A percentile compares a stretch with the other conserved stretches of the same genome.
Evolutionary conservation across 805 yeast species (phyloP).

Genomic region (Debaryomyces hansenii): DNA sequence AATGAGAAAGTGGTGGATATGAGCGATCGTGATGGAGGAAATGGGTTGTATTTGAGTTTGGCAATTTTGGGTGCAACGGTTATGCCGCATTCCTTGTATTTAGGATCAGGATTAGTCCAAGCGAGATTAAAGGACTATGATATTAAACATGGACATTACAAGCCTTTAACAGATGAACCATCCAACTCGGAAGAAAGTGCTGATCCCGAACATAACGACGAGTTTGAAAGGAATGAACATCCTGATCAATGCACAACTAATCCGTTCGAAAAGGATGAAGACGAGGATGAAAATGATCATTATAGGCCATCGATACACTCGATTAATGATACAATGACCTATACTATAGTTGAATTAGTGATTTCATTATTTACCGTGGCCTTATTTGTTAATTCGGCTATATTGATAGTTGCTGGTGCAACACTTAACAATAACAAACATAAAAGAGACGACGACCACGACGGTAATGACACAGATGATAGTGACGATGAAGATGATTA

Average conservation of each 20-base stretch:
- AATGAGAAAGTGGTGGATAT: slow-evolving; percentile 33
- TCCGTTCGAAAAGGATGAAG: slow-evolving; percentile 14
- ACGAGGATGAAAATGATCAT: slow-evolving; percentile 32
- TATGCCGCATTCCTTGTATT: slow-evolving; percentile 87
- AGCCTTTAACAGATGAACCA: slow-evolving; percentile 13
- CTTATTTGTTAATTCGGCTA: slow-evolving; percentile 88
- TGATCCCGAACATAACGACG: not conserved
- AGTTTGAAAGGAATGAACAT: not conserved
- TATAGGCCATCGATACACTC: slow-evolving; percentile 81
- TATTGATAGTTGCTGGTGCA: slow-evolving; percentile 88
- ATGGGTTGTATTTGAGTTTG: slow-evolving; percentile 72
- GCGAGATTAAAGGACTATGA: slow-evolving; percentile 80
- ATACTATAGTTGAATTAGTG: slow-evolving; percentile 79
- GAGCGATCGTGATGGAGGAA: slow-evolving; percentile 46
- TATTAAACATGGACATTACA: slow-evolving; percentile 57
- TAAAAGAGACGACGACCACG: slow-evolving; percentile 9
- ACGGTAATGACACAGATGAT: slow-evolving; percentile 13
- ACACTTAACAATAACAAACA: slow-evolving; percentile 54
- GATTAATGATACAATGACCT: slow-evolving; percentile 73
- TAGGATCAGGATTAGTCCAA: slow-evolving; percentile 87
- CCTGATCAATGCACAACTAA: not conserved
- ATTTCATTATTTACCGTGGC: slow-evolving; percentile 85
- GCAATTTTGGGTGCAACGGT: slow-evolving; percentile 93
- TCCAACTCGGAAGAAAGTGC: not conserved
- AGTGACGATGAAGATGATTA: slow-evolving; percentile 22